Base-by-base conservation (phyloP, 495 filamentous ascomycete genomes). In the Parachaetomium inaequale region DNA sequence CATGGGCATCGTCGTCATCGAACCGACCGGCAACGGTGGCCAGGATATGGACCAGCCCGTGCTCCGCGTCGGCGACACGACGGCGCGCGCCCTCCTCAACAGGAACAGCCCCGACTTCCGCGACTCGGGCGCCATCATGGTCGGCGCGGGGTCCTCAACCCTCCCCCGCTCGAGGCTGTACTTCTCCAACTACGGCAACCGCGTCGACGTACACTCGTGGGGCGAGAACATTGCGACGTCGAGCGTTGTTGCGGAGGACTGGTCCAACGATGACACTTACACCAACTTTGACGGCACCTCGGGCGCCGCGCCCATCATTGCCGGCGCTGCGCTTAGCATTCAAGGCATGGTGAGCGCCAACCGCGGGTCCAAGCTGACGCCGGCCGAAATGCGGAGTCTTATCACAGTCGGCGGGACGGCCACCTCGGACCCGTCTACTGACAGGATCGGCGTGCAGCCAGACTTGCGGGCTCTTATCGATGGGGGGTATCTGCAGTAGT, bases 181-280 rank as follows among this genome's bases (percentile, higher is more conserved):
- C 7, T 55, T 31, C 23, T 62, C 59, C 7, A 62, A 66, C 23
- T 55, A 55, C n/a, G 63, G 59, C 4, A 43, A 14, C 19, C 7
- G 63, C 14, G 51, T 62, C 10, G 58, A 65, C 43, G 58, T 47
- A 10, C 47, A 65, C 40, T 12, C 53, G n/a, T 65, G 63, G 63
- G 63, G 58, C 12, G 58, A 65, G 54, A 53, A 47, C 12, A 54
- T 65, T 11, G 17, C 26, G n/a, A 65, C 63, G 12, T 6, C 58
- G 17, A 38, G n/a, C 21, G 38, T 46, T n/a, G 19, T 11, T 7
- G 19, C 4, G 19, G 23, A 11, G 12, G 32, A 55, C 8, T 23
- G 3, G 15, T 23, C n/a, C n/a, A 46, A 46, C 10, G 26, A 36
- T 4, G 58, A 62, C 17, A 29, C 4, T 0, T 58, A 58, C 6